These are phyloP conservation scores for Pseudogymnoascus sp. DNA, from an alignment of 2,329 filamentous ascomycete species.

Conservation along the genomic window DNA sequence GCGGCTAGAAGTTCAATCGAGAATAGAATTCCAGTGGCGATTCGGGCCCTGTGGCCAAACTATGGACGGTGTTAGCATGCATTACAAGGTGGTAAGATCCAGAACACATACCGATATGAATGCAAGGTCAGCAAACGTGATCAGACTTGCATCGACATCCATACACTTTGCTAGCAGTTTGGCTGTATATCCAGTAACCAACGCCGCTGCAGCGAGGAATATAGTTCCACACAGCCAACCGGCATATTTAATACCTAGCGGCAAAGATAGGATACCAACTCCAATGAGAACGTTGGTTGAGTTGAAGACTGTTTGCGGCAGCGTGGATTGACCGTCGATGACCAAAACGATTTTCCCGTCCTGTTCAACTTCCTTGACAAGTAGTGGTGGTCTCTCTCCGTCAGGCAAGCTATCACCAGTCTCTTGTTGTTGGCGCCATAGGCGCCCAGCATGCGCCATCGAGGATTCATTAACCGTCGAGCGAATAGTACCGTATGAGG, in stretches of 20 bases:
- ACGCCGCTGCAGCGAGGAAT: constrained; percentile 66
- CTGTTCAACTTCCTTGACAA: constrained; percentile 85
- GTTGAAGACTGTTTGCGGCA: constrained; percentile 94
- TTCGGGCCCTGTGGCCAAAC: constrained; percentile 73
- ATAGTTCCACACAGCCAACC: constrained; percentile 79
- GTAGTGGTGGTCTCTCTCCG: constrained; percentile 61
- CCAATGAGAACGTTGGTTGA: constrained; percentile 77
- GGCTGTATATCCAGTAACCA: constrained; percentile 78
- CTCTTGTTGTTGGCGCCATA: constrained; percentile 43
- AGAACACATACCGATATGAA: constrained; percentile 54
- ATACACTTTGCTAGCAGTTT: constrained; percentile 80
- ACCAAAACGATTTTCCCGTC: constrained; percentile 78
- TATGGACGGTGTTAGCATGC: background rate
- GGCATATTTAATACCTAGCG: constrained; percentile 77
- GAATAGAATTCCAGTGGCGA: constrained; percentile 79
- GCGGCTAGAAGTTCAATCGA: constrained; percentile 79
- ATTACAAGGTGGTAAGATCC: background rate
- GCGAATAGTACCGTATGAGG: constrained; percentile 48
- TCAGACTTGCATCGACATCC: constrained; percentile 73
- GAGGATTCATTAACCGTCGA: constrained; percentile 32
- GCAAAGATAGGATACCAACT: constrained; percentile 80
- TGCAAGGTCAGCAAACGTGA: constrained; percentile 90
- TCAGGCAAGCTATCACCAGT: constrained; percentile 40
- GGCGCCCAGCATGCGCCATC: constrained; percentile 43
- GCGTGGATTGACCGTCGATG: constrained; percentile 86